These are phyloP conservation scores for Euphorbia peplus DNA, from an alignment of 345 rosid genomes.

Conservation along the genomic window DNA sequence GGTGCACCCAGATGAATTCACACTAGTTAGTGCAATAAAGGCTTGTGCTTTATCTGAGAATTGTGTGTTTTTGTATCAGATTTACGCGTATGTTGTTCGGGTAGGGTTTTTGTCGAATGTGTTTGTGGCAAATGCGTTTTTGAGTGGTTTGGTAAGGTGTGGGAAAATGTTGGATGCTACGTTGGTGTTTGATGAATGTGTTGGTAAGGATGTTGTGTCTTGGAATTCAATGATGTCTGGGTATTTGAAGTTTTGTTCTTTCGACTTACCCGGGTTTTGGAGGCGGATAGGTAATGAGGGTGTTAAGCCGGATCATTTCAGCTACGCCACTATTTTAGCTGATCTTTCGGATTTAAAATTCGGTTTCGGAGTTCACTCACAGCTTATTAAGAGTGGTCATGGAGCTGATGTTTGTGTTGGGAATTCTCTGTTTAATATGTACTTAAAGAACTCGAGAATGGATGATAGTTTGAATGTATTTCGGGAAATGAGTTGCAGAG, in stretches of 20 bases:
- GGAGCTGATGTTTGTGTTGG: conserved; percentile 43
- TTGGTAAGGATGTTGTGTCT: conserved; percentile 40
- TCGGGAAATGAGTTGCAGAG: conserved; percentile 34
- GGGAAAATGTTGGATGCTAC: conserved; percentile 40
- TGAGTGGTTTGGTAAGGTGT: conserved; percentile 45
- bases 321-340: conserved; percentile 43
- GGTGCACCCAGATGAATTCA: conserved; percentile 42
- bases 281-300: conserved; percentile 38
- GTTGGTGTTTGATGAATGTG: conserved; percentile 33
- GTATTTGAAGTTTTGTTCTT: conserved; percentile 33
- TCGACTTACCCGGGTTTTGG: conserved; percentile 38
- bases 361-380: conserved; percentile 53
- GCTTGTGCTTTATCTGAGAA: conserved; percentile 41
- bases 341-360: conserved; percentile 30
- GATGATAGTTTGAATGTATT: conserved; percentile 41
- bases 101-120: conserved; percentile 42
- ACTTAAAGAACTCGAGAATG: conserved; percentile 35
- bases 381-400: conserved; percentile 47
- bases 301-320: conserved; percentile 47
- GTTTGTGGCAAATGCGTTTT: conserved; percentile 44
- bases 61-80: conserved; percentile 25
- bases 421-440: conserved; percentile 48
- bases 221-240: conserved; percentile 61
- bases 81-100: conserved; percentile 32
- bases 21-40: conserved; percentile 44